Conservation (phyloP, 148 eudicot genomes). For the Bassia scoparia region DNA sequence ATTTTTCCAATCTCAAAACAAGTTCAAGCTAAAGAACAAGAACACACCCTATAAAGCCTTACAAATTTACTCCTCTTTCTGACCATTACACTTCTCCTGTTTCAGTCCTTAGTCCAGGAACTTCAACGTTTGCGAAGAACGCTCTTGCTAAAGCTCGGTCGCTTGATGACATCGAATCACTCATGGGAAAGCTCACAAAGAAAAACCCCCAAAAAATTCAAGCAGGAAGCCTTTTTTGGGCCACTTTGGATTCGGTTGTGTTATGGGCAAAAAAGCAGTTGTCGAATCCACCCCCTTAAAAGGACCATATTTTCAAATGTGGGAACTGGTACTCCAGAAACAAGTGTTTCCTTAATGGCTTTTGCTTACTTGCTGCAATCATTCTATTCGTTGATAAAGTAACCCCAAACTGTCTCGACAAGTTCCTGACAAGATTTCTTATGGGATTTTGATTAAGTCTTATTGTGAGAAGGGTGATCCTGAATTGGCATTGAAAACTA, state of each 20-base stretch:
- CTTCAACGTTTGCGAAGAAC: constrained; percentile 56
- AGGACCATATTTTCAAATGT: constrained; percentile 67
- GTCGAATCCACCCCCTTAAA: constrained; percentile 55
- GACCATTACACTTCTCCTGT: constrained; percentile 37
- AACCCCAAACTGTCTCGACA: constrained; percentile 58
- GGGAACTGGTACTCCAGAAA: constrained; percentile 50
- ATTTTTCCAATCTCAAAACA: constrained; percentile 54
- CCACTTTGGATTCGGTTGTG: constrained; percentile 56
- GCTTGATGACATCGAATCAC: constrained; percentile 54
- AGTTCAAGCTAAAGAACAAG: constrained; percentile 47
- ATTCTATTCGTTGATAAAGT: constrained; percentile 43
- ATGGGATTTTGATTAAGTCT: constrained; percentile 59
- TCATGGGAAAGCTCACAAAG: constrained; percentile 63
- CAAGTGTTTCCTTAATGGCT: constrained; percentile 60
- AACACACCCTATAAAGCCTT: constrained; percentile 76
- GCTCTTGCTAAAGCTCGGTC: constrained; percentile 64
- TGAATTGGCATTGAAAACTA: constrained; percentile 43
- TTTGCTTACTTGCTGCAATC: constrained; percentile 51
- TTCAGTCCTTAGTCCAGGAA: constrained; percentile 55
- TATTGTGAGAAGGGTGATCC: constrained; percentile 54
- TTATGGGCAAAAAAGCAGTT: constrained; percentile 70
- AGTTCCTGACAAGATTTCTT: constrained; percentile 57
- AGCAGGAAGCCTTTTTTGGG: constrained; percentile 54
- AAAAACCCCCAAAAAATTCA: constrained; percentile 47
- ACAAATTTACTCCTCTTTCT: constrained; percentile 62